Percentiles rank a stretch among this genome's conserved stretches.
phyloP scores from a whole-genome alignment of 1,284 basidiomycete genomes.

The Ustilago nuda region DNA sequence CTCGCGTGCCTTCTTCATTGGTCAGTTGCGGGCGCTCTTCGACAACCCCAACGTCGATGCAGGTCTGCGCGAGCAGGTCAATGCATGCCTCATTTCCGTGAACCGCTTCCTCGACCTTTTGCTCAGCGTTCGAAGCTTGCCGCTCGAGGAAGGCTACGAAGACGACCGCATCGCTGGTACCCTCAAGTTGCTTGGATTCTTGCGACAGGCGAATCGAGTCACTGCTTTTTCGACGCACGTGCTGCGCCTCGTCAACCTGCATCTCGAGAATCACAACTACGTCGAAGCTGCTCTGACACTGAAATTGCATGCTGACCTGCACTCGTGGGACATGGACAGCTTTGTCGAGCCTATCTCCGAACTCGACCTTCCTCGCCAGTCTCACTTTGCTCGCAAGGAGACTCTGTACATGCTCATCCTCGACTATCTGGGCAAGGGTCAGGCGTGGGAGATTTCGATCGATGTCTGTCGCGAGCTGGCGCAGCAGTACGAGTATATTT shows the following conservation, averaged over 20 bases:
- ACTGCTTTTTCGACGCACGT: conserved; percentile 64
- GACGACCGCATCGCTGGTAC: conserved; percentile 95
- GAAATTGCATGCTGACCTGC: conserved; percentile 86
- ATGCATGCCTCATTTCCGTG: conserved; percentile 86
- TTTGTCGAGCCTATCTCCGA: conserved; percentile 75
- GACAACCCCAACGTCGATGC: conserved; percentile 84
- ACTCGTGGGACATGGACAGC: conserved; percentile 82
- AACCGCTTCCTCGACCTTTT: conserved; percentile 95
- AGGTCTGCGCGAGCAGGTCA: conserved; percentile 80
- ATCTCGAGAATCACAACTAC: conserved; percentile 86
- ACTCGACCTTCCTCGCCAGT: conserved; percentile 88
- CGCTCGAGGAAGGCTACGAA: conserved; percentile 63
- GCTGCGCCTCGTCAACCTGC: conserved; percentile 70
- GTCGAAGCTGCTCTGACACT: conserved; percentile 91
- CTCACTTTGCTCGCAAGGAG: conserved; percentile 92
- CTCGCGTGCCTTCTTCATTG: conserved; percentile 89
- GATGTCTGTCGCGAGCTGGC: conserved; percentile 85
- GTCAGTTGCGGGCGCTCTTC: conserved; percentile 88
- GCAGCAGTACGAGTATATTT: conserved; percentile 62
- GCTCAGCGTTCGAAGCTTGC: conserved; percentile 86
- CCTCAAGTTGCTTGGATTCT: conserved; percentile 73
- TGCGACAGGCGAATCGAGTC: conserved; percentile 63
- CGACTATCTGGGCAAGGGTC: conserved; percentile 78
- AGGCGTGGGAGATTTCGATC: conserved; percentile 93
- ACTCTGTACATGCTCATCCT: conserved; percentile 69